A percentile compares a stretch with the other conserved stretches of the same genome.
phyloP scores from a whole-genome alignment of 495 filamentous ascomycete genomes.

The Hypoxylon cercidicola region DNA sequence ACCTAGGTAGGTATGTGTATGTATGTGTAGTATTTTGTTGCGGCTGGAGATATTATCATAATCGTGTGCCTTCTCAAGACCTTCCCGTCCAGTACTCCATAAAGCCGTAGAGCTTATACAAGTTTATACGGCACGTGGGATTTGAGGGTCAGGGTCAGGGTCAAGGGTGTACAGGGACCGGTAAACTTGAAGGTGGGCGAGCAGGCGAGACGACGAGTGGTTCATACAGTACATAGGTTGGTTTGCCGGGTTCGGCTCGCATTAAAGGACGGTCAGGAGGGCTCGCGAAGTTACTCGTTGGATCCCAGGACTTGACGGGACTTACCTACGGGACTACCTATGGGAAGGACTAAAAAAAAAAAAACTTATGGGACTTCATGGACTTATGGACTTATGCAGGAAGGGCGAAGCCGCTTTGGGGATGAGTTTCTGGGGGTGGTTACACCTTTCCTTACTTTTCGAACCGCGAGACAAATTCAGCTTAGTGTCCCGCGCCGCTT shows the following conservation, averaged over 20 bases:
- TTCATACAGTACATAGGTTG: slow-evolving; percentile 19
- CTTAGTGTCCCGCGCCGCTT: too few species aligned
- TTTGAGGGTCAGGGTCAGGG: slow-evolving; percentile 26
- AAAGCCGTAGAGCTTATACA: too few species aligned
- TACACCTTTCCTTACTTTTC: too few species aligned
- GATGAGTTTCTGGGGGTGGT: neutral
- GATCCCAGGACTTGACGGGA: too few species aligned
- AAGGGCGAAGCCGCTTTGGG: slow-evolving; percentile 19
- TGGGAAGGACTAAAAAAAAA: too few species aligned
- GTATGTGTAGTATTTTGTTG: slow-evolving; percentile 24
- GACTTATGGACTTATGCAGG: slow-evolving; percentile 19
- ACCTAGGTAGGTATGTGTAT: neutral
- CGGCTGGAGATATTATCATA: slow-evolving; percentile 39
- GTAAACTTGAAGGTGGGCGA: slow-evolving; percentile 36
- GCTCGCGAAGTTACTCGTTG: slow-evolving; percentile 24
- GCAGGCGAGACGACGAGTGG: slow-evolving; percentile 40
- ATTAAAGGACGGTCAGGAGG: slow-evolving; percentile 41
- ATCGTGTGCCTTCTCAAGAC: slow-evolving; percentile 27
- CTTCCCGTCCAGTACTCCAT: slow-evolving; percentile 18
- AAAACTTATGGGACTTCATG: too few species aligned
- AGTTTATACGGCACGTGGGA: slow-evolving; percentile 38
- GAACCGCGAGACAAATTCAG: too few species aligned
- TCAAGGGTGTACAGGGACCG: slow-evolving; percentile 34
- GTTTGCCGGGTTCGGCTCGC: slow-evolving; percentile 42
- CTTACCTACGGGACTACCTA: too few species aligned